Evolutionary conservation across 2,329 filamentous ascomycete species (phyloP), one percentile per base, ranked within the genome.

Genomic region (Diaporthe destruens): DNA sequence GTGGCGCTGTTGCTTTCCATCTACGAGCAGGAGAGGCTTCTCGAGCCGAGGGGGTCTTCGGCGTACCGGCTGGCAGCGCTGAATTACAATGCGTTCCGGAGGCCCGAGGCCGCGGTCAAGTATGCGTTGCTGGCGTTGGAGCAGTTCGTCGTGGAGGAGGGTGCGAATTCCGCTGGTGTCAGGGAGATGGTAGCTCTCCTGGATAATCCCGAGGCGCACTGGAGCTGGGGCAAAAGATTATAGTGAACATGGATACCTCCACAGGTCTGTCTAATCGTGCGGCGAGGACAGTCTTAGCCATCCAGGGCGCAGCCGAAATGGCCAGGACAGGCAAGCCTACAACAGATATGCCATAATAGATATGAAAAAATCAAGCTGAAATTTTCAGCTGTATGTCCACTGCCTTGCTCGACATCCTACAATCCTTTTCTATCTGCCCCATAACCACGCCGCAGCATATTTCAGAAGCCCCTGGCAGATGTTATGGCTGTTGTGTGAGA

Each of bases 21-120:
- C 7, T 83, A 84, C 66, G 75, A 77, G 25, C 69, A 78, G 36
- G 80, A 84, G 73, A 79, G 80, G 0, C 74, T 85, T n/a, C 56
- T 72, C 0, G 77, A 83, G 47, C 80, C 80, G 1, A 84, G 83
- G 68, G 77, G 84, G 42, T 81, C 83, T 7, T 75, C 80, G 16
- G 79, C 82, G 8, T 84, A 83, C 74, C 81, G 81, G 1, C 79
- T 81, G 66, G 80, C 82, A 3, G 82, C 83, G 12, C 71, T 85
- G 61, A 80, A 81, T 11, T 83, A 81, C 57, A 84, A 81, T 75
- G 77, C 81, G 7, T 78, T 82, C 42, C 75, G 75, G n/a, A 75
- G 75, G 67, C 65, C 49, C 76, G 80, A 11, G 56, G 78, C 61
- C 66, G 81, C 83, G 1, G 63, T 76, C 7, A 75, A 75, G 42